Conservation (phyloP, 768 basidiomycete genomes). For the Mrakia hoshinonis region DNA sequence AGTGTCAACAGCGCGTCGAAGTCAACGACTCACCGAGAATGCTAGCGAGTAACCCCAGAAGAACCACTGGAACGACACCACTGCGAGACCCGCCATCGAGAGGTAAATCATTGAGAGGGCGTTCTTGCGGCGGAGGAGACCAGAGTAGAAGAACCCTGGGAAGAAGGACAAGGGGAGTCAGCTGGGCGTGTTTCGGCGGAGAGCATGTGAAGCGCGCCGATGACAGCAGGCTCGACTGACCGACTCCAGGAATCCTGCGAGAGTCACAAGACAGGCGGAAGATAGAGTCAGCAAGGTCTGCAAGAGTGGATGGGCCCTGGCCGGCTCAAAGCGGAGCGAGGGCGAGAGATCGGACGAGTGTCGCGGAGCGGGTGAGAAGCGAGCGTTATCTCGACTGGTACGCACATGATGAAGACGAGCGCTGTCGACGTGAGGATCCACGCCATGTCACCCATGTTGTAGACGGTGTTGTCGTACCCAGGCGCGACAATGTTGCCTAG, state of each 20-base stretch:
- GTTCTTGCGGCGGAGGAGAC: conserved; percentile 43
- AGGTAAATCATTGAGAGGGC: conserved; percentile 44
- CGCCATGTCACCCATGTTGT: conserved; percentile 28
- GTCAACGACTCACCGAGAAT: conserved; percentile 39
- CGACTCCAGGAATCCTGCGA: not conserved
- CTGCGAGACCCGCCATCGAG: conserved; percentile 39
- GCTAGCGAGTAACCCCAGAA: conserved; percentile 62
- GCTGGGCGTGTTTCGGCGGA: not conserved
- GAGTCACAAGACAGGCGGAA: not conserved
- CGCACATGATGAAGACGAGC: conserved; percentile 19
- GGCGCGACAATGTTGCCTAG: conserved; percentile 9
- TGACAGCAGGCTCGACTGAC: not conserved
- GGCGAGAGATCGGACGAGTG: not conserved
- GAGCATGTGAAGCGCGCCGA: not conserved
- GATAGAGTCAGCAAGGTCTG: not conserved
- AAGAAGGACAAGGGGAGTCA: not conserved
- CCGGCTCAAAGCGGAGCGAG: not conserved
- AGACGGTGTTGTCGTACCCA: conserved; percentile 10
- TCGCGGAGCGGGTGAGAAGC: not conserved
- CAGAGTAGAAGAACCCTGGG: conserved; percentile 39
- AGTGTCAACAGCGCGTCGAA: no score
- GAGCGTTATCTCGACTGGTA: not conserved
- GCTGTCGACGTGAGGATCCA: conserved; percentile 26
- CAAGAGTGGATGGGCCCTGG: not conserved
- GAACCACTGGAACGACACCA: conserved; percentile 36